Percentiles rank a stretch among this genome's conserved stretches.
Evolutionary conservation across 345 rosid genomes (phyloP).

Genomic region (Citrus australasica): DNA sequence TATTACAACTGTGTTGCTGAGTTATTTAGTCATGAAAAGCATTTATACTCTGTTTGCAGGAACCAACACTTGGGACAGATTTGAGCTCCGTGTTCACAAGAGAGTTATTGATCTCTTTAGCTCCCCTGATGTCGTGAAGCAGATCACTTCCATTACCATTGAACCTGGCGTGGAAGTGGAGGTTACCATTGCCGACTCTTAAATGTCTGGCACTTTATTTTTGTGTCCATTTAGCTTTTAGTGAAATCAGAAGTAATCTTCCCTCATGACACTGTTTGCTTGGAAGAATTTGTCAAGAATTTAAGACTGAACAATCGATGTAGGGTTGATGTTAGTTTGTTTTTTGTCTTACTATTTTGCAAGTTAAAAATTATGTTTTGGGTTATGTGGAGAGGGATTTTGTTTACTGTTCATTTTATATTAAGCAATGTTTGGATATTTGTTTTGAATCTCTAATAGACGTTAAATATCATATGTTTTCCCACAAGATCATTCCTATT

Average conservation of each 20-base stretch:
- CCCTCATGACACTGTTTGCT: slow-evolving; percentile 1
- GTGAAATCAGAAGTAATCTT: neutral
- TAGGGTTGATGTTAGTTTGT: slow-evolving; percentile 12
- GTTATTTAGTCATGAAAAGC: neutral
- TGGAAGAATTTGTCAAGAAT: slow-evolving; percentile 7
- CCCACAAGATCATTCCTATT: no score
- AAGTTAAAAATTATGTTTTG: neutral
- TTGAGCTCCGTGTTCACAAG: slow-evolving; percentile 73
- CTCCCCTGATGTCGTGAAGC: slow-evolving; percentile 75
- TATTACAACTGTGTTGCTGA: neutral
- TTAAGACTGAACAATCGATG: neutral
- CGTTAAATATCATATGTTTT: neutral
- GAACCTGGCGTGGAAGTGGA: slow-evolving; percentile 81
- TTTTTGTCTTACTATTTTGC: slow-evolving; percentile 12
- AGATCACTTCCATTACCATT: slow-evolving; percentile 70
- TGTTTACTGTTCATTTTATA: slow-evolving; percentile 6
- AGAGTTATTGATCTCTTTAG: slow-evolving; percentile 73
- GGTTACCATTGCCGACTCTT: slow-evolving; percentile 64
- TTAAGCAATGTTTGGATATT: neutral
- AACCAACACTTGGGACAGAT: slow-evolving; percentile 73
- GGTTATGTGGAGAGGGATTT: slow-evolving; percentile 14
- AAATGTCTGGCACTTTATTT: slow-evolving; percentile 8
- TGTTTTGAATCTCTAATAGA: neutral
- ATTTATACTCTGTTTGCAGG: slow-evolving; percentile 28
- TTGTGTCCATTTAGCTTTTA: slow-evolving; percentile 5